Percentiles rank a stretch among this genome's conserved stretches.
Evolutionary conservation across 2,329 filamentous ascomycete genomes (phyloP).

Genomic region (Pyrenochaeta sp.): DNA sequence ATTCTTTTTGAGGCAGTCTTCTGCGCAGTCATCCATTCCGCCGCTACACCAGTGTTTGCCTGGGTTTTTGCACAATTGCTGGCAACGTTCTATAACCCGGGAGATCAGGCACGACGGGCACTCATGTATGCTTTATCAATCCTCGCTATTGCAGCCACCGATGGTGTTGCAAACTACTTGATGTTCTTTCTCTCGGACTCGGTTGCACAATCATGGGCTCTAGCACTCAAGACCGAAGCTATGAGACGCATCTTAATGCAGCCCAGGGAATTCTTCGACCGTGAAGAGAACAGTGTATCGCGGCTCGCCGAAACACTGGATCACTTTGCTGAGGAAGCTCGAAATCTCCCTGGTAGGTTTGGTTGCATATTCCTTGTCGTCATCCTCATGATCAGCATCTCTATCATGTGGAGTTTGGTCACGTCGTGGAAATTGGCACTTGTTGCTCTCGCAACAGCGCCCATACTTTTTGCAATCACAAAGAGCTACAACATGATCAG

Average conservation of each 20-base stretch:
- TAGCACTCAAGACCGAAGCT: conserved; percentile 72
- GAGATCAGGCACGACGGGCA: conserved; percentile 59
- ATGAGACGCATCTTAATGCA: conserved; percentile 77
- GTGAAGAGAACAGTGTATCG: conserved; percentile 68
- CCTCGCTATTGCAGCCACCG: conserved; percentile 70
- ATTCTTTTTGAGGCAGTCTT: conserved; percentile 69
- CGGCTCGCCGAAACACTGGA: conserved; percentile 77
- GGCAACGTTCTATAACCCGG: conserved; percentile 69
- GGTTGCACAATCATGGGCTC: conserved; percentile 79
- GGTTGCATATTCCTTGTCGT: conserved; percentile 74
- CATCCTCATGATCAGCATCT: conserved; percentile 71
- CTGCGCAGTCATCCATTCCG: conserved; percentile 70
- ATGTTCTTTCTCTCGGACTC: conserved; percentile 77
- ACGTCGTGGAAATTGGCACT: conserved; percentile 84
- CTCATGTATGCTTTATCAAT: conserved; percentile 75
- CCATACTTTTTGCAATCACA: conserved; percentile 72
- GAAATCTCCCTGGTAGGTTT: conserved; percentile 82
- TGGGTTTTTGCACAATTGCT: conserved; percentile 78
- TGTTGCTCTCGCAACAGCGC: conserved; percentile 74
- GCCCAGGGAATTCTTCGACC: conserved; percentile 80
- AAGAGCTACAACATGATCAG: conserved; percentile 71
- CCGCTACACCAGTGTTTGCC: conserved; percentile 76
- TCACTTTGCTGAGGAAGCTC: conserved; percentile 85
- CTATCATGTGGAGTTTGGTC: conserved; percentile 76
- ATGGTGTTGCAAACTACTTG: conserved; percentile 71